Conservation (phyloP, 2,329 filamentous ascomycete species). For the Aspergillus fijiensis region DNA sequence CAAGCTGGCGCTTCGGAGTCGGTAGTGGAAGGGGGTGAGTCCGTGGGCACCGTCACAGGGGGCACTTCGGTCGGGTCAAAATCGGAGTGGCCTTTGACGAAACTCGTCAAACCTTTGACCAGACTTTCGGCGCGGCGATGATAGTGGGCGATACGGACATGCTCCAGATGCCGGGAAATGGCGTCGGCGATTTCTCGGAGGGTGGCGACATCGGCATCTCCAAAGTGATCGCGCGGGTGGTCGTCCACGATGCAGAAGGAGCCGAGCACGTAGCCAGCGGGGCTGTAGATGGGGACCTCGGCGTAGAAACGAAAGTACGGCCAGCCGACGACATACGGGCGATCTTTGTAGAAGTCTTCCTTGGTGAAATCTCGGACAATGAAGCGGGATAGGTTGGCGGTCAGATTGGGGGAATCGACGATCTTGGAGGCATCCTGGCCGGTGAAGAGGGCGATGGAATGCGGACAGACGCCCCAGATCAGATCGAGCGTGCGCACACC, state of each 20-base stretch:
- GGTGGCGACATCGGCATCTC: conserved; percentile 38
- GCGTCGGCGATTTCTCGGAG: conserved; percentile 58
- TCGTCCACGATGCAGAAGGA: conserved; percentile 59
- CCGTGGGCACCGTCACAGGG: conserved; percentile 9
- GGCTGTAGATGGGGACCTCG: conserved; percentile 59
- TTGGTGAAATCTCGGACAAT: conserved; percentile 37
- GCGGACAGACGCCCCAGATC: conserved; percentile 17
- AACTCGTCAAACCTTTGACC: conserved; percentile 54
- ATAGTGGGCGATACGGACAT: conserved; percentile 54
- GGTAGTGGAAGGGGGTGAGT: not conserved
- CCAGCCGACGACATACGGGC: conserved; percentile 30
- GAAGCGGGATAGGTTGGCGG: conserved; percentile 31
- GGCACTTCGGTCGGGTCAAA: conserved; percentile 25
- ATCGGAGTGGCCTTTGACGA: conserved; percentile 45
- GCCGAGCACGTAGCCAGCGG: conserved; percentile 56
- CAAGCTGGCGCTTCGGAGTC: not conserved
- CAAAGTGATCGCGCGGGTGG: conserved; percentile 48
- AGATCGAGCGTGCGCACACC: conserved; percentile 28
- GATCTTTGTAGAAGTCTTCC: conserved; percentile 36
- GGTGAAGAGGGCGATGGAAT: conserved; percentile 26
- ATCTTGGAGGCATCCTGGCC: conserved; percentile 18
- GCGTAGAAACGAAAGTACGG: conserved; percentile 51
- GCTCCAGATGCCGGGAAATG: conserved; percentile 60
- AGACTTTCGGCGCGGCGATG: conserved; percentile 58
- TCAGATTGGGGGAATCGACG: conserved; percentile 24